A percentile compares a stretch with the other conserved stretches of the same genome.
Conservation (phyloP, 495 filamentous ascomycete species). For the Tuber umbilicatum region DNA sequence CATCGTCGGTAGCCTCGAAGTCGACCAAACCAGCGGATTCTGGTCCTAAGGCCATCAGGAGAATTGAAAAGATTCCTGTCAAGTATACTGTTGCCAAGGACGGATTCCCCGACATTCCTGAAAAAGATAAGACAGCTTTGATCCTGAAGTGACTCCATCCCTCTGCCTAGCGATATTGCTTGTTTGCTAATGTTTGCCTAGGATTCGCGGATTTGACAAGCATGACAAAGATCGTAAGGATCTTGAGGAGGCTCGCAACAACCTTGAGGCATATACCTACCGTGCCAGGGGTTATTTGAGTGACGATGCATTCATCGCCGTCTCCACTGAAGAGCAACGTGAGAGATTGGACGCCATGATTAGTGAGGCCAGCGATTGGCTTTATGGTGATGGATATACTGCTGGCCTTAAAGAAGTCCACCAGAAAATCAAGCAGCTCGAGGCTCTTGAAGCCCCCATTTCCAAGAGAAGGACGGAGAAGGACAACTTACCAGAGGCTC, state of each 20-base stretch:
- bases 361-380: conserved; percentile 71
- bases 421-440: conserved; percentile 61
- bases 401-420: conserved; percentile 66
- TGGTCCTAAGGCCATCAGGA: conserved; percentile 49
- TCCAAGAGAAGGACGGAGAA: conserved; percentile 46
- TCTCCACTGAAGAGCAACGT: conserved; percentile 60
- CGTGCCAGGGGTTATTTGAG: conserved; percentile 72
- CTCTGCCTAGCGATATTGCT: background rate
- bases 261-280: conserved; percentile 91
- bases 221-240: conserved; percentile 62
- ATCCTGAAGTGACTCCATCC: conserved; percentile 22
- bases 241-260: conserved; percentile 84
- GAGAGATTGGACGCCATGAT: conserved; percentile 57
- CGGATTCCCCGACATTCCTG: conserved; percentile 52
- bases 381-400: conserved; percentile 75
- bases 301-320: conserved; percentile 63
- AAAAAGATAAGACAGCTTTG: conserved; percentile 17
- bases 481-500: conserved; percentile 38
- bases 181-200: conserved; percentile 15
- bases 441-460: conserved; percentile 50
- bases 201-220: conserved; percentile 47
- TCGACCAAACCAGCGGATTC: conserved; percentile 47
- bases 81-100: conserved; percentile 55
- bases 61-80: conserved; percentile 64
- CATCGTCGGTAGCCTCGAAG: conserved; percentile 41